Percentiles rank a stretch among this genome's conserved stretches.
Evolutionary conservation across 208 protist genomes (phyloP).

Genomic region (Naegleria fowleri): DNA sequence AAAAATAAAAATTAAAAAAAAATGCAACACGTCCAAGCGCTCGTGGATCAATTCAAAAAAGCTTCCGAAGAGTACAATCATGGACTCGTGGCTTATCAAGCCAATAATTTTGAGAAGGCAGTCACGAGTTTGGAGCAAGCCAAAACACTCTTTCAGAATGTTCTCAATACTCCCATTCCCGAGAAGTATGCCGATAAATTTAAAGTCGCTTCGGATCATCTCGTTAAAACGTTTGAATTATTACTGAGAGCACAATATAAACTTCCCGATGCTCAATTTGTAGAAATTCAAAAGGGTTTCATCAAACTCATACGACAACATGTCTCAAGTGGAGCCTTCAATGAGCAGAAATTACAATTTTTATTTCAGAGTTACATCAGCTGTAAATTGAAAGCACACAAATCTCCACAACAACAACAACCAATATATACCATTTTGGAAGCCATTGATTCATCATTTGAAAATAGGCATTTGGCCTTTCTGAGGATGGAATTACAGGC

Average conservation of each 20-base stretch:
- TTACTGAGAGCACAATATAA: not conserved
- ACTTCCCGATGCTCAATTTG: not conserved
- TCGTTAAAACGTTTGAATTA: not conserved
- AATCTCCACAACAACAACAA: not conserved
- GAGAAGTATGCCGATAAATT: conserved; percentile 2
- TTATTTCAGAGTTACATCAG: not conserved
- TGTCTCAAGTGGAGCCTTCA: not conserved
- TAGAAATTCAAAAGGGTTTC: not conserved
- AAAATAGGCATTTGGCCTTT: not conserved
- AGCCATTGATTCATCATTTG: not conserved
- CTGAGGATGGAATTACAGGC: not conserved
- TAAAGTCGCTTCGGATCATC: not conserved
- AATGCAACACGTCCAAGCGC: not conserved
- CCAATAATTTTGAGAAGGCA: not conserved
- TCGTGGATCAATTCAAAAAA: not conserved
- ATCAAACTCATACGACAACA: not conserved
- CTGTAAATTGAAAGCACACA: not conserved
- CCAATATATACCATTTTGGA: not conserved
- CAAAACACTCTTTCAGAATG: not conserved
- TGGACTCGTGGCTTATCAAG: not conserved
- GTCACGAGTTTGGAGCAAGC: not conserved
- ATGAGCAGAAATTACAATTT: not conserved
- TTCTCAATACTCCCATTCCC: not conserved
- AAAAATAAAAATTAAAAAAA: not conserved
- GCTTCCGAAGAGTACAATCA: not conserved